Conservation (phyloP, 495 filamentous ascomycete genomes). For the Cercophora sp. region DNA sequence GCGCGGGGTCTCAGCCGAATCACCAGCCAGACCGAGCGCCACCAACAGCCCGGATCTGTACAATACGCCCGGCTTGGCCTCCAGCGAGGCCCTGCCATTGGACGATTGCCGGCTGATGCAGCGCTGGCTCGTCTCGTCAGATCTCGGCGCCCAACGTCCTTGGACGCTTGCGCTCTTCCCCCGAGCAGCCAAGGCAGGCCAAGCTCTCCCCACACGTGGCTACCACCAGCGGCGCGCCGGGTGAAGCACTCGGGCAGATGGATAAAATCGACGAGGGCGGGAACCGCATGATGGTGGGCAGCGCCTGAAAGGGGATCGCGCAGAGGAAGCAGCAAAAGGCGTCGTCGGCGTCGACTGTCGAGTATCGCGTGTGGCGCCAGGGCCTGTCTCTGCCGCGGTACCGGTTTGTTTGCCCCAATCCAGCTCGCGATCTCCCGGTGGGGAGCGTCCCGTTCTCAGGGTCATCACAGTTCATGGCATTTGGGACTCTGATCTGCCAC, state of each 20-base stretch:
- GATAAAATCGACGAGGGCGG: conserved; percentile 20
- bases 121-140: not conserved
- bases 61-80: conserved; percentile 30
- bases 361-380: too few relatives aligned
- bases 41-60: conserved; percentile 30
- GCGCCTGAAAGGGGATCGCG: not conserved
- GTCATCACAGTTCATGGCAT: too few relatives aligned
- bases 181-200: conserved; percentile 7
- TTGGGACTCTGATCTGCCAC: too few relatives aligned
- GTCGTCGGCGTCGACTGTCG: too few relatives aligned
- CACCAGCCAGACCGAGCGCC: conserved; percentile 10
- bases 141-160: not conserved
- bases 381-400: too few relatives aligned
- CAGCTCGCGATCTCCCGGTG: too few relatives aligned
- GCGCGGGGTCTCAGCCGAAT: conserved; percentile 14
- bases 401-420: too few relatives aligned
- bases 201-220: conserved; percentile 29
- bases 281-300: not conserved
- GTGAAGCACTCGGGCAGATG: conserved; percentile 31
- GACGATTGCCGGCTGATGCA: not conserved
- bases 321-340: too few relatives aligned
- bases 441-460: too few relatives aligned
- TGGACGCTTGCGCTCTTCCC: not conserved
- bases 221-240: conserved; percentile 26
- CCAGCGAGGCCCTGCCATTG: conserved; percentile 9